A percentile compares a stretch with the other conserved stretches of the same genome.
Conservation (phyloP, 1,284 basidiomycete genomes). For the Serendipita sp. region DNA sequence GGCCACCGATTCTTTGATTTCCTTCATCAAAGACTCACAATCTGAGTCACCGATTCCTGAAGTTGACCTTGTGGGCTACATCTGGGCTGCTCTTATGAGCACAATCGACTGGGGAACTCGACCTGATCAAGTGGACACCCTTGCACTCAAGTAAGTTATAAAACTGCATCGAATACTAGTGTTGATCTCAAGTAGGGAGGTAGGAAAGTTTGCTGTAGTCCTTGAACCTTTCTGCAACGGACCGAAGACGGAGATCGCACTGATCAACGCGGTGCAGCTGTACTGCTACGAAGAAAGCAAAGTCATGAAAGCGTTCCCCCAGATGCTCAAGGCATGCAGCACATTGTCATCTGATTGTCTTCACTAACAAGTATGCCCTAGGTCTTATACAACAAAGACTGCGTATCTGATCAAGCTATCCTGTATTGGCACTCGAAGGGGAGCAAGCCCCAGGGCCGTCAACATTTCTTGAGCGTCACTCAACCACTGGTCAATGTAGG, state of each 20-base stretch:
- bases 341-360: conserved; percentile 4
- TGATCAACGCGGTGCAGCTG: conserved; percentile 87
- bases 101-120: conserved; percentile 78
- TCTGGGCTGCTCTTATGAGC: conserved; percentile 83
- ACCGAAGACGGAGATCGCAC: conserved; percentile 78
- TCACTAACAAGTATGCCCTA: conserved; percentile 20
- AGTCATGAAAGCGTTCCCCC: conserved; percentile 84
- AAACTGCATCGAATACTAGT: neutral
- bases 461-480: conserved; percentile 84
- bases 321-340: conserved; percentile 69
- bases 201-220: conserved; percentile 46
- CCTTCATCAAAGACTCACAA: conserved; percentile 14
- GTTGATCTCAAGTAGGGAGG: neutral
- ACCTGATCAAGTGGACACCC: conserved; percentile 77
- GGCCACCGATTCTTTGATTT: neutral
- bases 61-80: conserved; percentile 70
- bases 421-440: conserved; percentile 97
- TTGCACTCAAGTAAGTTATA: conserved; percentile 51
- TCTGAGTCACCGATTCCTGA: conserved; percentile 46
- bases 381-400: conserved; percentile 91
- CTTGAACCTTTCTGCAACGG: conserved; percentile 78
- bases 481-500: conserved; percentile 79
- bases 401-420: conserved; percentile 87
- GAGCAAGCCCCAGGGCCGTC: conserved; percentile 84
- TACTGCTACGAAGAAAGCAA: conserved; percentile 92